Conservation (phyloP, 176 grass and related monocot species). For the Coix lacrymajobi region DNA sequence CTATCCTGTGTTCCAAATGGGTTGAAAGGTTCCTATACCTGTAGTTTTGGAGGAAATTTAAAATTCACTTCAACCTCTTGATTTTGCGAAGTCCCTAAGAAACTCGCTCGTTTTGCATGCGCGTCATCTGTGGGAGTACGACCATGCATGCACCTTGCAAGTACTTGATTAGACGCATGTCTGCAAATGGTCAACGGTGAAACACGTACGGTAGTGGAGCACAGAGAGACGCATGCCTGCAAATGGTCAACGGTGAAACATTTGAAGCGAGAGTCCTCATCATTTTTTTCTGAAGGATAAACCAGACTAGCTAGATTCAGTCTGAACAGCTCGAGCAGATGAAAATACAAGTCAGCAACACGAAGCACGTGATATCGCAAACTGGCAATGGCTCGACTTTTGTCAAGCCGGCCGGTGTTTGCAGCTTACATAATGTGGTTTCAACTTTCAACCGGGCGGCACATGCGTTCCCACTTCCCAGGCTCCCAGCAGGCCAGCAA, state of each 20-base stretch:
- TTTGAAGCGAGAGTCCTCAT: not conserved
- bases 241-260: not conserved
- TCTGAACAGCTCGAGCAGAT: not conserved
- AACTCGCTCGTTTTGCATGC: too few species aligned
- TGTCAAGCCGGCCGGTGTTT: not conserved
- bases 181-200: too few species aligned
- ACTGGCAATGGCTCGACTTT: not conserved
- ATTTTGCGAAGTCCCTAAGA: too few species aligned
- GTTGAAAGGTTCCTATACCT: too few species aligned
- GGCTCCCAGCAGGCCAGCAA: too few species aligned
- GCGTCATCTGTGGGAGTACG: too few species aligned
- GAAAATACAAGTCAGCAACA: not conserved
- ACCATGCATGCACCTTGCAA: too few species aligned
- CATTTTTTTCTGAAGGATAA: not conserved
- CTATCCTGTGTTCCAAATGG: too few species aligned
- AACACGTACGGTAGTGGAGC: not conserved
- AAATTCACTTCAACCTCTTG: too few species aligned
- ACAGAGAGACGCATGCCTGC: not conserved
- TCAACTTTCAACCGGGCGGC: not conserved
- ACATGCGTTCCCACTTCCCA: slow-evolving; percentile 1
- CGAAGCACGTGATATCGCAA: not conserved
- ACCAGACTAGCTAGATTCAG: not conserved
- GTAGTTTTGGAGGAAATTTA: too few species aligned
- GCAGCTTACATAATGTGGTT: not conserved
- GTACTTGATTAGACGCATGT: too few species aligned